Conservation (phyloP, 768 basidiomycete genomes). For the Tephrocybe sp. region DNA sequence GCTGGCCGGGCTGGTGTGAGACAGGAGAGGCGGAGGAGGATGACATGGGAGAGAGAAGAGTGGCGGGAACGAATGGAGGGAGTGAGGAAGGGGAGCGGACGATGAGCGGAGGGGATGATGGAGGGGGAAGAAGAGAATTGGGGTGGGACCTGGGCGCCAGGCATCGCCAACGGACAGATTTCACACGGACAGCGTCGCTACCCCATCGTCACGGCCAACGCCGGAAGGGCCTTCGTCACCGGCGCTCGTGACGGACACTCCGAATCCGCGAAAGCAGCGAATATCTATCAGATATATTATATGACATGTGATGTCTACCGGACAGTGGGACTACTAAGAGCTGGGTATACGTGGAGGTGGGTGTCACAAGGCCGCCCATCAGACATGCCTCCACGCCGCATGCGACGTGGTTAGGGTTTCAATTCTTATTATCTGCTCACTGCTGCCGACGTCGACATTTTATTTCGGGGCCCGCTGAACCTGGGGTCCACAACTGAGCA, state of each 20-base stretch:
- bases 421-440: conserved; percentile 6
- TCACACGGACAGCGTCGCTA: conserved; percentile 58
- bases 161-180: conserved; percentile 56
- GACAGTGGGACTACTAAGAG: too few species aligned
- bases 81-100: conserved; percentile 22
- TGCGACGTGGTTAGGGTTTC: conserved; percentile 4
- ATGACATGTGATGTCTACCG: background rate
- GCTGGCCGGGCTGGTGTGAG: conserved; percentile 37
- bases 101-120: conserved; percentile 33
- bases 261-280: conserved; percentile 30
- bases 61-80: conserved; percentile 16
- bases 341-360: too few species aligned
- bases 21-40: conserved; percentile 31
- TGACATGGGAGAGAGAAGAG: conserved; percentile 16
- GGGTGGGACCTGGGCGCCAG: conserved; percentile 48
- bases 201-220: conserved; percentile 60
- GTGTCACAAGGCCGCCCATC: conserved; percentile 16
- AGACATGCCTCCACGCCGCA: conserved; percentile 6
- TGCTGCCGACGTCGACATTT: conserved; percentile 7
- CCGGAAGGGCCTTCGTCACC: conserved; percentile 58
- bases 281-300: background rate
- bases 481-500: too few species aligned
- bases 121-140: conserved; percentile 37
- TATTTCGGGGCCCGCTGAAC: conserved; percentile 11
- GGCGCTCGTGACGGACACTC: conserved; percentile 55